Base-by-base conservation (phyloP, 78 protist genomes). In the Dictyostelium citrinum region DNA sequence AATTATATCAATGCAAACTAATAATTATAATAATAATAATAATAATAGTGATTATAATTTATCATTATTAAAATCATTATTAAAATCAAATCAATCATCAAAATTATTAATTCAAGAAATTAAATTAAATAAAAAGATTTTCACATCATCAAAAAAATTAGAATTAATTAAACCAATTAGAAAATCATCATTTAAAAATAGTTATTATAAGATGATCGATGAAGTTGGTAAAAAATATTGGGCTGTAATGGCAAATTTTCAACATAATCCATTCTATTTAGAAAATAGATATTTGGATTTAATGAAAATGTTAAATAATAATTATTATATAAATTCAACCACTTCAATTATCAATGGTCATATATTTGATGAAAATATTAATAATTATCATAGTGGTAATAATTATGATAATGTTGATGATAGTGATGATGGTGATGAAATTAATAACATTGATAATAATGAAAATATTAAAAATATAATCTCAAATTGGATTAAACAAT, bases 241-340 rank as follows among this genome's bases (percentile, higher is more conserved):
- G 91, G 71, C 79, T 1, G 20, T 75, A 12, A 71, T 84, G 24
- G 91, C 91, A 45, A 84, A 71, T 12, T 85, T 85, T 31, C 67
- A 76, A 29, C 76, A 76, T 61, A 76, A 85, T 61, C 92, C 92
- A 51, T 85, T 85, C 27, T 29, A 60, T 41, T 37, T 85, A 70
- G 92, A 85, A 61, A 20, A 31, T 31, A 74, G 92, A 85, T 85
- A 85, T 43, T 12, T 45, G 2, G 11, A 45, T 61, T 39, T 85
- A 61, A 37, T 85, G 60, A 43, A 58, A 8, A 22, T 58, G 10
- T 20, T 85, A 22, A 46, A 17, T 14, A 84, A 55, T 55, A 55
- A 55, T 49, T 16, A 49, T 49, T n/a, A 49, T 49, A 49, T 16
- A 49, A 60, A 60, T 27, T 29, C 33, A 27, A 29, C 20, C 0